Percentiles rank a stretch among this genome's conserved stretches.
These are phyloP conservation scores for Populus simonii DNA, from an alignment of 345 rosid genomes.

Conservation along the genomic window DNA sequence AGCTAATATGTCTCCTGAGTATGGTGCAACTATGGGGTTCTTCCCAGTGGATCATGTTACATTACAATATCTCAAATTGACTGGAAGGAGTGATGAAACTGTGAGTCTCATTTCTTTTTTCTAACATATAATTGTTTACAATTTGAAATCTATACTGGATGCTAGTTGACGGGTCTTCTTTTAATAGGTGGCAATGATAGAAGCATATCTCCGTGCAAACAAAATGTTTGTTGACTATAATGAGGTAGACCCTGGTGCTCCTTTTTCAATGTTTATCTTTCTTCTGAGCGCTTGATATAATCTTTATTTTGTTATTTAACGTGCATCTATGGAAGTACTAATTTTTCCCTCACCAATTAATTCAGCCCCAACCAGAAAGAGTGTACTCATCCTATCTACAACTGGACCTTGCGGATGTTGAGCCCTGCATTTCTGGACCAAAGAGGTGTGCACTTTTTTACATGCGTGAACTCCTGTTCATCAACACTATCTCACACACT, in stretches of 20 bases:
- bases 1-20: conserved; percentile 36
- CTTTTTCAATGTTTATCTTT: not conserved
- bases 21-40: conserved; percentile 38
- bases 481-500: not conserved
- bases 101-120: conserved; percentile 4
- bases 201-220: conserved; percentile 92
- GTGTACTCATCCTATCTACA: conserved; percentile 74
- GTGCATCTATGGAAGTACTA: not conserved
- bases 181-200: conserved; percentile 77
- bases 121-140: not conserved
- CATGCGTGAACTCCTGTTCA: not conserved
- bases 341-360: not conserved
- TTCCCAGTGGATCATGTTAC: conserved; percentile 38
- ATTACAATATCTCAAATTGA: conserved; percentile 27
- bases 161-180: not conserved
- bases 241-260: conserved; percentile 49
- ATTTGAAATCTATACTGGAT: not conserved
- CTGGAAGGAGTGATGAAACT: conserved; percentile 31
- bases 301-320: conserved; percentile 5
- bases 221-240: conserved; percentile 89
- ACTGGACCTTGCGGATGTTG: conserved; percentile 73
- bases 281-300: not conserved
- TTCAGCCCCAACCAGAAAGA: conserved; percentile 78
- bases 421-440: conserved; percentile 96
- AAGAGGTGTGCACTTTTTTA: conserved; percentile 51